A percentile compares a stretch with the other conserved stretches of the same genome.
phyloP scores from a whole-genome alignment of 1,284 basidiomycete species.

The Irpex sp. region DNA sequence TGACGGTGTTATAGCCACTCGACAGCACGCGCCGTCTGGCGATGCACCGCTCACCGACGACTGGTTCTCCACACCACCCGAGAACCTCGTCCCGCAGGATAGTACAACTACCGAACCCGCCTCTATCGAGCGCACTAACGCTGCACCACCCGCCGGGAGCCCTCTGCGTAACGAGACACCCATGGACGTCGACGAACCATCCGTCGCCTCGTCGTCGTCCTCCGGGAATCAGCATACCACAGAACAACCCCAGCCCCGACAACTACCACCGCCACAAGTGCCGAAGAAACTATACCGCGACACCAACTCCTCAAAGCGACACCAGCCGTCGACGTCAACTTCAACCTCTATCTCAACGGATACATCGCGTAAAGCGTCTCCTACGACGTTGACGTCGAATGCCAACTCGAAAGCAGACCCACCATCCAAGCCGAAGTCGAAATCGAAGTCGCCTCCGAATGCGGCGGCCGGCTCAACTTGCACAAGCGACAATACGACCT shows the following conservation, averaged over 20 bases:
- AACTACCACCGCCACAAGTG: neutral
- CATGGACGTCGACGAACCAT: neutral
- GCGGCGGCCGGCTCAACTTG: too few species aligned
- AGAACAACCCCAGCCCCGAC: too few species aligned
- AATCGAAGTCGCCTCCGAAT: too few species aligned
- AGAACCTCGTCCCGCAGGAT: neutral
- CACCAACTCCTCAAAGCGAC: neutral
- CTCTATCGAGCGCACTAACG: neutral
- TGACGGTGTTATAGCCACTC: neutral
- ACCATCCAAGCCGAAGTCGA: too few species aligned
- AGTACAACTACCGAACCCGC: neutral
- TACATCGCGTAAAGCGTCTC: neutral
- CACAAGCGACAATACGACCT: too few species aligned
- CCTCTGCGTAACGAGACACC: neutral
- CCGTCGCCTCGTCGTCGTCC: too few species aligned
- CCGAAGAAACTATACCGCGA: slow-evolving; percentile 1
- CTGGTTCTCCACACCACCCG: slow-evolving; percentile 25
- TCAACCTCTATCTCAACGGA: neutral
- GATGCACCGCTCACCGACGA: slow-evolving; percentile 14
- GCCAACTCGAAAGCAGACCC: too few species aligned
- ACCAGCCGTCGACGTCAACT: neutral
- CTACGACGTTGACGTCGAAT: neutral
- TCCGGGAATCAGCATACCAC: too few species aligned
- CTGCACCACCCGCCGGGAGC: neutral
- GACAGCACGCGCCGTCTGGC: neutral